A percentile compares a stretch with the other conserved stretches of the same genome.
Conservation (phyloP, 2,329 filamentous ascomycete genomes). For the Stagonosporopsis vannaccii region DNA sequence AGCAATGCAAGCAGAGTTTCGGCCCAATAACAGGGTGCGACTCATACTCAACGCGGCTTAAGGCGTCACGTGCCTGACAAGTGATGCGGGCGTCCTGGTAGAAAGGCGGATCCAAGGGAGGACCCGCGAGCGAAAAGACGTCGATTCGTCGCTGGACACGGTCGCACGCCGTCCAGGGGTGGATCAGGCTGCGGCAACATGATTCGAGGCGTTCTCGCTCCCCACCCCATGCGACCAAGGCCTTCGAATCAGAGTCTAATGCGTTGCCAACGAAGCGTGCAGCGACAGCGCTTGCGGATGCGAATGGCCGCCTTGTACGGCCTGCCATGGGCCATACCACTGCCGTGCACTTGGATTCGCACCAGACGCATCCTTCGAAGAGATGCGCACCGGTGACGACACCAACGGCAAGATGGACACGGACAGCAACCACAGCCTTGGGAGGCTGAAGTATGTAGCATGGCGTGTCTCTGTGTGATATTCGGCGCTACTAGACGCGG, state of each 20-base stretch:
- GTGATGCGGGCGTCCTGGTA: slow-evolving; percentile 32
- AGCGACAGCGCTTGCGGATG: slow-evolving; percentile 40
- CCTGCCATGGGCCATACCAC: slow-evolving; percentile 25
- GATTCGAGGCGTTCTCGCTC: slow-evolving; percentile 37
- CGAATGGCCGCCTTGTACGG: slow-evolving; percentile 33
- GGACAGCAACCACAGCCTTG: slow-evolving; percentile 19
- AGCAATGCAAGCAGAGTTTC: slow-evolving; percentile 22
- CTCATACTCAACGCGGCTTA: slow-evolving; percentile 24
- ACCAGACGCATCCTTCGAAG: slow-evolving; percentile 25
- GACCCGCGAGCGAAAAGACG: slow-evolving; percentile 41
- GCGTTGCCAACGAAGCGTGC: slow-evolving; percentile 50
- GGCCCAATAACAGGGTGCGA: slow-evolving; percentile 24
- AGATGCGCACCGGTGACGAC: slow-evolving; percentile 32
- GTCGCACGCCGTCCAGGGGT: slow-evolving; percentile 31
- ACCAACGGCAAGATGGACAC: slow-evolving; percentile 13
- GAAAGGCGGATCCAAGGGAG: slow-evolving; percentile 30
- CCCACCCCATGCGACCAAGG: slow-evolving; percentile 31
- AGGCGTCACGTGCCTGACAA: slow-evolving; percentile 36
- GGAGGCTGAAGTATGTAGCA: slow-evolving; percentile 26
- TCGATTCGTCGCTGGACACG: slow-evolving; percentile 40
- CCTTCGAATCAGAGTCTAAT: slow-evolving; percentile 39
- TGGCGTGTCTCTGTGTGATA: slow-evolving; percentile 15
- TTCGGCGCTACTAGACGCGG: slow-evolving; percentile 23
- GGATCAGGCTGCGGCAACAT: slow-evolving; percentile 25
- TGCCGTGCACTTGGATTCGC: slow-evolving; percentile 39